Base-by-base conservation (phyloP, 768 basidiomycete genomes). In the Mycena latifolia region DNA sequence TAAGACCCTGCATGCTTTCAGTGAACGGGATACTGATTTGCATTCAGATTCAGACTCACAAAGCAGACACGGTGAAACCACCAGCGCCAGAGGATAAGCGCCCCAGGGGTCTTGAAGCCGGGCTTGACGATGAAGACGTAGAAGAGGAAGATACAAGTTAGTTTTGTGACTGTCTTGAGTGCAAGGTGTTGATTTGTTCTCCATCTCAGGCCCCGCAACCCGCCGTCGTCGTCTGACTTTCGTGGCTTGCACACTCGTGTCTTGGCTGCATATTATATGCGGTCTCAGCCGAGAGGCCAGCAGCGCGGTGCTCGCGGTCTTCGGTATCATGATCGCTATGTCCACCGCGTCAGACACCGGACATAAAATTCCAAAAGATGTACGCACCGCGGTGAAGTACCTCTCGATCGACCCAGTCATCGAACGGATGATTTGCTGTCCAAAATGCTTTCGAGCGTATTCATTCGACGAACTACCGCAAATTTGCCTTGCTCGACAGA, bases 211-310 rank as follows among this genome's bases (percentile, higher is more conserved):
- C 12, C 52, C 24, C 10, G 60, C 51, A 33, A 35, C 51, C 20
- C 24, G 29, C 25, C 51, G 43, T 46, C 43, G 52, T 53, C 52
- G 37, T 45, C 41, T 61, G 10, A n/a, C 10, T 24, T 61, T 61
- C 20, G 5, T 61, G 12, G 29, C 18, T n/a, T 61, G 51, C 48
- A 53, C 54, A 3, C 59, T 66, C 0, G 65, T 52, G 28, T 15
- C 60, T 20, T 66, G 65, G 65, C 65, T 66, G 24, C 65, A 66
- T 35, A 27, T 61, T 45, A 31, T 50, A 51, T 60, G 58, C 31
- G 65, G 65, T 45, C 43, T 61, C 45, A 66, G 65, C 12, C 59
- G 54, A 29, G 60, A 61, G 5, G 48, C 58, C 20, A 56, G 35
- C 50, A 55, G 24, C 54, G 14, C 25, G 8, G 50, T 37, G 10